Conservation (phyloP, 2,329 filamentous ascomycete species). For the Alternaria hordeiaustralica region DNA sequence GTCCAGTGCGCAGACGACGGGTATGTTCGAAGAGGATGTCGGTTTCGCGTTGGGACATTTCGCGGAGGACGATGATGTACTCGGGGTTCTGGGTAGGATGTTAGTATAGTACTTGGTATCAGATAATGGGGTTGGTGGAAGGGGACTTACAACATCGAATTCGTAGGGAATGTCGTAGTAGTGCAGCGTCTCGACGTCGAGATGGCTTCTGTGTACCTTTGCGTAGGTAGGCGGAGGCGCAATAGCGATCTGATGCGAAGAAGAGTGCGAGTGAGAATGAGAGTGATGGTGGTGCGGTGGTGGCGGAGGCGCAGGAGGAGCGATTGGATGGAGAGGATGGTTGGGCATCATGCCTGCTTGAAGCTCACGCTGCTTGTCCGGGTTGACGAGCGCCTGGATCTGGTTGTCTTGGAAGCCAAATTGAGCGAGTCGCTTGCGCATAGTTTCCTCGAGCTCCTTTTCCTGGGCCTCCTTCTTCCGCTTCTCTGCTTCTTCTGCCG, state of each 20-base stretch:
- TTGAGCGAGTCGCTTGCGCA: conserved; percentile 53
- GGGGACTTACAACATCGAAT: conserved; percentile 53
- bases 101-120: conserved; percentile 1
- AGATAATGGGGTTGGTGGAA: background rate
- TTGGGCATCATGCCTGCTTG: conserved; percentile 43
- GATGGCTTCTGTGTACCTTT: conserved; percentile 55
- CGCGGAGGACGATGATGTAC: conserved; percentile 58
- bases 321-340: conserved; percentile 35
- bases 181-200: conserved; percentile 54
- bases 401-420: conserved; percentile 56
- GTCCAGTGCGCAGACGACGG: conserved; percentile 48
- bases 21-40: conserved; percentile 60
- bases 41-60: conserved; percentile 57
- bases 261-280: background rate
- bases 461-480: conserved; percentile 49
- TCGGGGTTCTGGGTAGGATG: conserved; percentile 45
- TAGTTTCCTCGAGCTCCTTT: conserved; percentile 52
- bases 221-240: conserved; percentile 52
- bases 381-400: conserved; percentile 57
- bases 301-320: background rate
- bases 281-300: conserved; percentile 6
- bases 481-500: conserved; percentile 51
- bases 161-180: conserved; percentile 59
- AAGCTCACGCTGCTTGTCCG: conserved; percentile 52
- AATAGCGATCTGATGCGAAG: conserved; percentile 18